Conservation (phyloP, 257 asterid genomes). For the Solanum rostratum region DNA sequence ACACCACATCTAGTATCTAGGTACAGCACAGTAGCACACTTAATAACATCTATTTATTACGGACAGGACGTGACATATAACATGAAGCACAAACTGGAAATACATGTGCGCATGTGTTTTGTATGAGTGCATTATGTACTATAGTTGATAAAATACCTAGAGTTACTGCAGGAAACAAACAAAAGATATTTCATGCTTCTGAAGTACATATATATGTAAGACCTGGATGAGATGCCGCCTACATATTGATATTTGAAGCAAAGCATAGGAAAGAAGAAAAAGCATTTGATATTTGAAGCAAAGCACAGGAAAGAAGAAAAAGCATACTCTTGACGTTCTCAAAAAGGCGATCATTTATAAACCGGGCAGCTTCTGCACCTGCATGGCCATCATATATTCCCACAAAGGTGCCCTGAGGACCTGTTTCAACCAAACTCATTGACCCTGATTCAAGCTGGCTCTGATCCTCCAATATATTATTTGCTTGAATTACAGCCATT, state of each 20-base stretch:
- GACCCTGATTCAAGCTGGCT: conserved; percentile 85
- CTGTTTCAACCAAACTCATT: conserved; percentile 42
- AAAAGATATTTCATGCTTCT: background rate
- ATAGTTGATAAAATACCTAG: background rate
- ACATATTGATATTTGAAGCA: background rate
- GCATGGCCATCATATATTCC: conserved; percentile 93
- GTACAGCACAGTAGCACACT: background rate
- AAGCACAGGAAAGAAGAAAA: background rate
- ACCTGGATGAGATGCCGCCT: background rate
- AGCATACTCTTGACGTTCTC: conserved; percentile 59
- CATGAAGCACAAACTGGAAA: background rate
- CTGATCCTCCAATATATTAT: conserved; percentile 58
- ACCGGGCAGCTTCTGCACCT: conserved; percentile 71
- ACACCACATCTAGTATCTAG: background rate
- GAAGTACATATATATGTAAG: background rate
- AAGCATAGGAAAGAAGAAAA: background rate
- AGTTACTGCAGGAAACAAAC: background rate
- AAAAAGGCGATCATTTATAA: conserved; percentile 48
- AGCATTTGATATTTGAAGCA: background rate
- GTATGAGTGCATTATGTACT: background rate
- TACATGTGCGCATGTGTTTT: background rate
- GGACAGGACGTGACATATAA: background rate
- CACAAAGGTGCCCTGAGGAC: conserved; percentile 74
- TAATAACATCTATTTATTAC: background rate
- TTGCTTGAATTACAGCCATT: conserved; percentile 82